Percentiles rank a stretch among this genome's conserved stretches.
Conservation (phyloP, 2,329 filamentous ascomycete species). For the Penicillium sp. region DNA sequence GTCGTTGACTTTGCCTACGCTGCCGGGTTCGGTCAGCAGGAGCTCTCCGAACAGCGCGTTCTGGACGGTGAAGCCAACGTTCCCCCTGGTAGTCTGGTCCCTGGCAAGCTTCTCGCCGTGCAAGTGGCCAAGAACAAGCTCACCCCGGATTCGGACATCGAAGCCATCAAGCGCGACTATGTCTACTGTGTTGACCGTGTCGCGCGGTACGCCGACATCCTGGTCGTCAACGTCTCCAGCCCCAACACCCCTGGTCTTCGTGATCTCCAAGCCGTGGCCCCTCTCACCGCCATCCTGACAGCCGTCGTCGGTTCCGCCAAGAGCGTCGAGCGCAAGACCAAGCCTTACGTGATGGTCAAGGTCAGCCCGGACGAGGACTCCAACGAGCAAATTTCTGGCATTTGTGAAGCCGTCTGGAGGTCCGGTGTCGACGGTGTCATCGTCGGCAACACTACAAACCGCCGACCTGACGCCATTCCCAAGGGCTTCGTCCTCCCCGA, state of each 20-base stretch:
- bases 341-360: slow-evolving; percentile 92
- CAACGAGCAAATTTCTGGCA: slow-evolving; percentile 79
- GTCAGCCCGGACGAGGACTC: slow-evolving; percentile 94
- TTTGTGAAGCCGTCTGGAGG: slow-evolving; percentile 78
- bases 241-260: slow-evolving; percentile 93
- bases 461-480: slow-evolving; percentile 70
- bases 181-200: slow-evolving; percentile 84
- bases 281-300: slow-evolving; percentile 75
- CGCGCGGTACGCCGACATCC: slow-evolving; percentile 84
- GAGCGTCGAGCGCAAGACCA: slow-evolving; percentile 66
- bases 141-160: slow-evolving; percentile 81
- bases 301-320: slow-evolving; percentile 81
- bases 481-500: slow-evolving; percentile 63
- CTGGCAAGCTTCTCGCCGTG: slow-evolving; percentile 79
- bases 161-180: slow-evolving; percentile 76
- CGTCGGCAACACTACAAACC: slow-evolving; percentile 95
- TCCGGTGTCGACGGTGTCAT: slow-evolving; percentile 94
- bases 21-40: slow-evolving; percentile 65
- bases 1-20: slow-evolving; percentile 74
- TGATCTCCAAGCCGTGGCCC: slow-evolving; percentile 80
- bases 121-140: slow-evolving; percentile 97
- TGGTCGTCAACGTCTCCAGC: slow-evolving; percentile 98
- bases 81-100: slow-evolving; percentile 75
- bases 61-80: slow-evolving; percentile 75
- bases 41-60: slow-evolving; percentile 68